These are phyloP conservation scores for Myriosclerotinia duriaeana DNA, from an alignment of 2,329 filamentous ascomycete genomes.

Conservation along the genomic window DNA sequence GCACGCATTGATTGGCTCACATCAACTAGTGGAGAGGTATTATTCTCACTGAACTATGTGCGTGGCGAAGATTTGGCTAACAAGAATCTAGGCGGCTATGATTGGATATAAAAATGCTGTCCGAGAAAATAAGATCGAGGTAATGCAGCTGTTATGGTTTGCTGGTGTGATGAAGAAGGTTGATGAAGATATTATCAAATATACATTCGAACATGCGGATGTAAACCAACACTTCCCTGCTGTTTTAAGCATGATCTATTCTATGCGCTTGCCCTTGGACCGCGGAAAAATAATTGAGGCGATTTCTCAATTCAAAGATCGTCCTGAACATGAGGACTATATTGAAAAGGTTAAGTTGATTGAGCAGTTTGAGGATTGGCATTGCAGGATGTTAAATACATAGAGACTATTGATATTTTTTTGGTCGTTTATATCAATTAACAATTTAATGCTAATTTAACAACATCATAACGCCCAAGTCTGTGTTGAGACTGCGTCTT, in stretches of 20 bases:
- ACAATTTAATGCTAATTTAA: neutral
- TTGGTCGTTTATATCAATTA: neutral
- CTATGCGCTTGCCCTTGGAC: neutral
- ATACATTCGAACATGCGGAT: constrained; percentile 8
- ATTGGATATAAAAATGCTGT: constrained; percentile 35
- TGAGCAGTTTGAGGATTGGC: neutral
- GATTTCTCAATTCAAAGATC: neutral
- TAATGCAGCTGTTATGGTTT: constrained; percentile 31
- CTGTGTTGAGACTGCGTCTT: neutral
- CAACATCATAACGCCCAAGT: neutral
- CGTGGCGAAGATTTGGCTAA: constrained; percentile 13
- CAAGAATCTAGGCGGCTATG: constrained; percentile 29
- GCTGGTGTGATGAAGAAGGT: constrained; percentile 28
- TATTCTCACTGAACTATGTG: neutral
- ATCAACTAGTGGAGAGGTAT: constrained; percentile 38
- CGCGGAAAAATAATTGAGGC: neutral
- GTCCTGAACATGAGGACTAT: constrained; percentile 14
- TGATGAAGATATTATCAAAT: constrained; percentile 24
- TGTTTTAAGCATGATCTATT: neutral
- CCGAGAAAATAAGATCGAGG: constrained; percentile 27
- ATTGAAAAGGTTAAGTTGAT: constrained; percentile 2
- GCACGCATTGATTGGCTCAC: constrained; percentile 34
- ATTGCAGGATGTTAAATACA: too few relatives aligned
- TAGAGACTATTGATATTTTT: neutral
- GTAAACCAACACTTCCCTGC: neutral